Evolutionary conservation across 2,329 filamentous ascomycete species (phyloP).

Genomic region (Tolypocladium ovalisporum): DNA sequence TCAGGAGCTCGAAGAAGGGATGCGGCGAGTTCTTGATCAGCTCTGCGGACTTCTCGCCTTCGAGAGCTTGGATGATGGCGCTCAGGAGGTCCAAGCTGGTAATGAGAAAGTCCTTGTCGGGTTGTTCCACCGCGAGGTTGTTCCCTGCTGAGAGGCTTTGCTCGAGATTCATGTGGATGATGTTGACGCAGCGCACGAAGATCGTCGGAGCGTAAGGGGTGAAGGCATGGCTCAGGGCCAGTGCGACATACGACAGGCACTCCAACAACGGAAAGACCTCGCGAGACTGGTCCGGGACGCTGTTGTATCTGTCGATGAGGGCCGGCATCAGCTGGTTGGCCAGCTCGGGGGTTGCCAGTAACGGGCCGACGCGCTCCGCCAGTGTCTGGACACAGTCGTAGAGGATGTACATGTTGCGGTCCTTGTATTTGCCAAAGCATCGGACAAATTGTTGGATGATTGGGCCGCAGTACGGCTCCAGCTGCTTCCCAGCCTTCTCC

Average conservation of each 20-base stretch:
- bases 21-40: constrained; percentile 68
- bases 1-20: constrained; percentile 80
- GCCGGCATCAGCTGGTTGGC: constrained; percentile 85
- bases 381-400: constrained; percentile 98
- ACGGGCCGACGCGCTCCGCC: constrained; percentile 78
- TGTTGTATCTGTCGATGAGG: constrained; percentile 78
- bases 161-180: constrained; percentile 86
- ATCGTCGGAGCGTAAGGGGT: constrained; percentile 77
- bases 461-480: constrained; percentile 77
- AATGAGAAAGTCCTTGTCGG: constrained; percentile 94
- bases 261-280: constrained; percentile 95
- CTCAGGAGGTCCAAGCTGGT: constrained; percentile 90
- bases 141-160: constrained; percentile 60
- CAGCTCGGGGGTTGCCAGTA: constrained; percentile 71
- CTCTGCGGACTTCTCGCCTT: constrained; percentile 59
- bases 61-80: constrained; percentile 83
- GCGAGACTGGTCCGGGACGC: constrained; percentile 75
- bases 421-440: constrained; percentile 94
- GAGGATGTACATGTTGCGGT: constrained; percentile 96
- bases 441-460: constrained; percentile 87
- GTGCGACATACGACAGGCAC: constrained; percentile 87
- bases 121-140: constrained; percentile 60
- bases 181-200: constrained; percentile 77
- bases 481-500: constrained; percentile 73
- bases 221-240: constrained; percentile 73